Conservation (phyloP, 2,329 filamentous ascomycete genomes). For the Aspergillus sp. region DNA sequence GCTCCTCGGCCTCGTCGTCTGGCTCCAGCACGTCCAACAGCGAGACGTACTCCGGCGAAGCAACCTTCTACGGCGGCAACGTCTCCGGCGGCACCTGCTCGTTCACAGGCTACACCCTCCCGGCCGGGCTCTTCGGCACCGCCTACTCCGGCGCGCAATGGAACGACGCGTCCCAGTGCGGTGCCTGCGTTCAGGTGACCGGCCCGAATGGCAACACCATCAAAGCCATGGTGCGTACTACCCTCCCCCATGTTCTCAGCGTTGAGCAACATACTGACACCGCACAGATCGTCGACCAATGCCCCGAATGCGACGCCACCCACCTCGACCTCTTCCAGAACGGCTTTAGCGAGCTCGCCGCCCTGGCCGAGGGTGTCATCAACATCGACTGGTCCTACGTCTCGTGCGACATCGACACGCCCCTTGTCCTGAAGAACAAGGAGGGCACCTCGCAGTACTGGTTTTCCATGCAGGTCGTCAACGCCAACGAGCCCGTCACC, state of each 20-base stretch:
- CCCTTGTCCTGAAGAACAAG: slow-evolving; percentile 55
- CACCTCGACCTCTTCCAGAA: slow-evolving; percentile 57
- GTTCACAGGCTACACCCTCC: slow-evolving; percentile 63
- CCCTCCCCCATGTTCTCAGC: background rate
- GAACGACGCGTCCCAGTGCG: slow-evolving; percentile 56
- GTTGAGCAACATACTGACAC: slow-evolving; percentile 1
- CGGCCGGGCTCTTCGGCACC: slow-evolving; percentile 57
- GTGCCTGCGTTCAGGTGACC: slow-evolving; percentile 59
- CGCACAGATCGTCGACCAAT: slow-evolving; percentile 55
- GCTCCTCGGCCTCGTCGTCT: slow-evolving; percentile 9
- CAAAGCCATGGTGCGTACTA: slow-evolving; percentile 59
- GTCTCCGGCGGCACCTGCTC: slow-evolving; percentile 61
- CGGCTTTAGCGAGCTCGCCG: slow-evolving; percentile 50
- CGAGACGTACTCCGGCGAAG: slow-evolving; percentile 36
- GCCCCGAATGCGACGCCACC: slow-evolving; percentile 54
- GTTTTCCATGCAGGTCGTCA: slow-evolving; percentile 65
- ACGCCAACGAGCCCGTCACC: slow-evolving; percentile 57
- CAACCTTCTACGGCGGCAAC: slow-evolving; percentile 58
- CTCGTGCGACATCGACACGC: slow-evolving; percentile 51
- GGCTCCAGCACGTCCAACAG: slow-evolving; percentile 11
- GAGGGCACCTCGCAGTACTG: slow-evolving; percentile 48
- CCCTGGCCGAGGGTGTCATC: slow-evolving; percentile 48
- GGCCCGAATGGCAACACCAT: slow-evolving; percentile 53
- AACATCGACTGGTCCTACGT: slow-evolving; percentile 51
- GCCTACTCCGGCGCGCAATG: slow-evolving; percentile 60